Percentiles rank a stretch among this genome's conserved stretches.
phyloP scores from a whole-genome alignment of 2,329 filamentous ascomycete species.

The Aspergillus sclerotialis region DNA sequence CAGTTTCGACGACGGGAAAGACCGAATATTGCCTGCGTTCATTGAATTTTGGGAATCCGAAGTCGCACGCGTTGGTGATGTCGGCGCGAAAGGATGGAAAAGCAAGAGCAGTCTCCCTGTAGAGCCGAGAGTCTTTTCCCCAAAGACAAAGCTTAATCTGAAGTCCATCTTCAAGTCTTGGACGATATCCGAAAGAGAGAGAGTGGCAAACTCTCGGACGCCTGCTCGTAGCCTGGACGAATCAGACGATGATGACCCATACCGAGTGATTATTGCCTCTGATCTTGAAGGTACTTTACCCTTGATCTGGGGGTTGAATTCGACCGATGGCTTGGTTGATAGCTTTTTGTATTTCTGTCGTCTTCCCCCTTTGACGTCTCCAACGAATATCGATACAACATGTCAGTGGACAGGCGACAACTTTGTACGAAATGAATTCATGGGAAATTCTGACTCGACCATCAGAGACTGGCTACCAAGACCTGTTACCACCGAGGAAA shows the following conservation, averaged over 20 bases:
- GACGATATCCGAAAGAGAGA: constrained; percentile 47
- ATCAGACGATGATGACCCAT: constrained; percentile 70
- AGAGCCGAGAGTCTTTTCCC: constrained; percentile 26
- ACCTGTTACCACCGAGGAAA: constrained; percentile 4
- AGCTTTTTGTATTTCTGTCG: constrained; percentile 64
- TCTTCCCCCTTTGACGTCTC: constrained; percentile 48
- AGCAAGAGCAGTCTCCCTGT: constrained; percentile 17
- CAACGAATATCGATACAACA: constrained; percentile 16
- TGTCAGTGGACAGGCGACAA: constrained; percentile 44
- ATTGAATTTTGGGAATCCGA: constrained; percentile 84
- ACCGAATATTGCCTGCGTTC: constrained; percentile 40
- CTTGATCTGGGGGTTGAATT: constrained; percentile 17
- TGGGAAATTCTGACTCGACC: constrained; percentile 19
- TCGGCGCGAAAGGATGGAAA: constrained; percentile 62
- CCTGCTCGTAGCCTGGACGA: constrained; percentile 73
- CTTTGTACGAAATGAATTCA: constrained; percentile 43
- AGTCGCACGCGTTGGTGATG: constrained; percentile 68
- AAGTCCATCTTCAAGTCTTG: constrained; percentile 38
- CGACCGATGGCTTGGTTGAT: constrained; percentile 52
- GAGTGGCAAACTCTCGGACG: constrained; percentile 43
- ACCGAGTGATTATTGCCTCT: constrained; percentile 69
- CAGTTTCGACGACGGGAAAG: constrained; percentile 7
- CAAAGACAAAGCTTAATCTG: constrained; percentile 14
- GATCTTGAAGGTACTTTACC: constrained; percentile 63
- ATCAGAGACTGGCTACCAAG: constrained; percentile 21